Base-by-base conservation (phyloP, 495 filamentous ascomycete species). In the Patellaria atrata region DNA sequence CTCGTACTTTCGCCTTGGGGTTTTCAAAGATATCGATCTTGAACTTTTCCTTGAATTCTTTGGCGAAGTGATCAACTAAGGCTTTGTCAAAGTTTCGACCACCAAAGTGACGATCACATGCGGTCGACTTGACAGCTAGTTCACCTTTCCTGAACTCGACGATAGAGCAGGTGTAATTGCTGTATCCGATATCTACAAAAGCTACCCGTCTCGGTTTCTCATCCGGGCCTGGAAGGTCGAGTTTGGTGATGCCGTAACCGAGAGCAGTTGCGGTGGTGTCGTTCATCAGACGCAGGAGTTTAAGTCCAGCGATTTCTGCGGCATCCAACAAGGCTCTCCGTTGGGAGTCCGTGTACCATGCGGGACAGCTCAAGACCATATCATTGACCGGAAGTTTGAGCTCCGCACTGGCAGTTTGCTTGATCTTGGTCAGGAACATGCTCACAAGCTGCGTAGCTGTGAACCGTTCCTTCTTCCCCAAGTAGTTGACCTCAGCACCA, bases 101-200 rank as follows among this genome's bases (percentile, higher is more conserved):
- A 68, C 89, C 89, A 51, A 99, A 92, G 64, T 96, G 87, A 41
- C 87, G 77, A 57, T 99, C 89, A 45, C 67, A 94, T 16, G 86
- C 73, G n/a, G 85, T 93, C 15, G 82, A 66, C 70, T 89, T 80
- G 57, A 99, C 85, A 37, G 79, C 71, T 36, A 99, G 69, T 67
- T 96, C 91, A 45, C 91, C 91, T 71, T 96, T 99, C 57, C 70
- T 78, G 67, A 94, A 96, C 63, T 94, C 85, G 38, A 94, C 86
- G 46, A 99, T 75, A 23, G 85, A 82, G 63, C 72, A 79, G 27
- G 83, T 86, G 64, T 91, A 94, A 65, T 92, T 86, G 65, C 77
- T 84, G 69, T 94, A 78, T 37, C 89, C 89, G 42, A 99, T 86
- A 59, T 99, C 91, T 60, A 99, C 60, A 56, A 97, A 94, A 35